Base-by-base conservation (phyloP, 2,329 filamentous ascomycete genomes). In the Zelopaecilomyces penicillatus region DNA sequence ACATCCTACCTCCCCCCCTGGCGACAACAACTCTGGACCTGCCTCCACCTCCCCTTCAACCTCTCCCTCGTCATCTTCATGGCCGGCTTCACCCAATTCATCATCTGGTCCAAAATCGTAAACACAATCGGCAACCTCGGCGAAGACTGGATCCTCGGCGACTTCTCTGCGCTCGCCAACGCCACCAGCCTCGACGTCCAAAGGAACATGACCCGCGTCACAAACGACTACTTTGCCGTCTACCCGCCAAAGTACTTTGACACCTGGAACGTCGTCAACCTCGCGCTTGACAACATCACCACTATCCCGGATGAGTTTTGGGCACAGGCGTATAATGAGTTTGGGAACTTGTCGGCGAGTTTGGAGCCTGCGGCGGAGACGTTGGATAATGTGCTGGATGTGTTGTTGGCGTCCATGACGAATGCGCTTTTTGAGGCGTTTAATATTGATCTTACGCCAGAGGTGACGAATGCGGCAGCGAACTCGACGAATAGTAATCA, bases 41-140 rank as follows among this genome's bases (percentile, higher is more conserved):
- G 68, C 2, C 57, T 78, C 1, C 80, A 83, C 60, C 76, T 82
- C 47, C 80, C 80, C 0, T 77, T 83, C 52, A 79, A 85, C 51
- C 68, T 83, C 2, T 65, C 75, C 5, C 71, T 85, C 30, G 73
- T 82, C 10, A 70, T 84, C 5, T 71, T 82, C n/a, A 73, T 82
- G 37, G 79, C 83, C 54, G 80, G 77, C 10, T 67, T 72, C 34
- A 78, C 77, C 5, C 78, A 83, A 50, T 73, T 82, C 39, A 61
- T 73, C 43, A 63, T 69, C 42, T 71, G 66, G 63, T 62, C 61
- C 27, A 70, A 70, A 48, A 58, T 69, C 12, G 48, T 64, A 11
- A 59, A 68, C 28, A 55, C 57, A 2, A 30, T 62, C 9, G 47
- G 50, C 5, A 39, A 52, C 12, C 27, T 64, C 5, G 43, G 46